A percentile compares a stretch with the other conserved stretches of the same genome.
These are phyloP conservation scores for Heterobasidion annosum DNA, from an alignment of 1,284 basidiomycete species.

Conservation along the genomic window DNA sequence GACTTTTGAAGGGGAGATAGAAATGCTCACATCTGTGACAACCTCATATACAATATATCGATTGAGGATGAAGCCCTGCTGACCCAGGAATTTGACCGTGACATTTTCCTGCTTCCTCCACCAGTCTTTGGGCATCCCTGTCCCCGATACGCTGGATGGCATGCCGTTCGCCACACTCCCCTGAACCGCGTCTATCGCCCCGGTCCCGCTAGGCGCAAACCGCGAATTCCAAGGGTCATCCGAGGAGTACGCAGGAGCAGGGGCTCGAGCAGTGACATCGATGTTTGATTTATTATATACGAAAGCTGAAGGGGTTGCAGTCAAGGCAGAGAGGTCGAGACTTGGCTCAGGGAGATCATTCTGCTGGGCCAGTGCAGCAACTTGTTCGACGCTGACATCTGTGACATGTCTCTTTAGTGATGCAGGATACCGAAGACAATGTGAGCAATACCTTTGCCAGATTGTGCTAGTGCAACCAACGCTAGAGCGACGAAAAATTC, in stretches of 20 bases:
- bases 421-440: slow-evolving; percentile 5
- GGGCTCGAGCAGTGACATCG: slow-evolving; percentile 27
- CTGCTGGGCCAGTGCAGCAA: slow-evolving; percentile 62
- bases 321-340: slow-evolving; percentile 55
- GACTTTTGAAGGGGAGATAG: background rate
- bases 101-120: slow-evolving; percentile 77
- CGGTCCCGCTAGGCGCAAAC: slow-evolving; percentile 13
- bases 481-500: slow-evolving; percentile 88
- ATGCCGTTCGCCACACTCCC: slow-evolving; percentile 34
- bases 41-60: slow-evolving; percentile 77
- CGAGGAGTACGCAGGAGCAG: slow-evolving; percentile 34
- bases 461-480: slow-evolving; percentile 79
- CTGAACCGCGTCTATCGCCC: slow-evolving; percentile 3
- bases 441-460: slow-evolving; percentile 51
- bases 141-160: slow-evolving; percentile 54
- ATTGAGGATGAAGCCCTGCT: slow-evolving; percentile 84
- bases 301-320: slow-evolving; percentile 38
- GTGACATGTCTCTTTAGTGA: background rate
- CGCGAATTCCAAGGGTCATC: slow-evolving; percentile 69
- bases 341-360: slow-evolving; percentile 62
- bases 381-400: slow-evolving; percentile 74
- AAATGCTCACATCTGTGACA: slow-evolving; percentile 59
- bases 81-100: slow-evolving; percentile 65
- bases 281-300: slow-evolving; percentile 28
- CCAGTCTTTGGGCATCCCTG: slow-evolving; percentile 70